Conservation (phyloP, 768 basidiomycete species). For the Scleroderma citrinum region DNA sequence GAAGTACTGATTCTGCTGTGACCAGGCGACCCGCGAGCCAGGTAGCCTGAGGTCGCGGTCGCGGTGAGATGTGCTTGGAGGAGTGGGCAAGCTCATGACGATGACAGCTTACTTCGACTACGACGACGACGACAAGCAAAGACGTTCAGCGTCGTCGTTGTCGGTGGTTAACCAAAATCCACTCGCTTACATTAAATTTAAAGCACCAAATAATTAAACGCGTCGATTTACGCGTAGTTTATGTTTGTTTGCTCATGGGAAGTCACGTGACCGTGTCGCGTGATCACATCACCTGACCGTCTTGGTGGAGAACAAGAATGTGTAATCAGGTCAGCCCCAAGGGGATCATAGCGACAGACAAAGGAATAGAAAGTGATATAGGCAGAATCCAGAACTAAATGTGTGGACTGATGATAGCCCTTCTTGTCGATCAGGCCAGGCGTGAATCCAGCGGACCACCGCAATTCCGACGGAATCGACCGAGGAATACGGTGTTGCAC, state of each 20-base stretch:
- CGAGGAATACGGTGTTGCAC: no score
- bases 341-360: no score
- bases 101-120: constrained; percentile 4
- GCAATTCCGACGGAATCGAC: no score
- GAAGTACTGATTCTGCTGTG: constrained; percentile 45
- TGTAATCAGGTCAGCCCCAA: no score
- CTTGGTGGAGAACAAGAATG: no score
- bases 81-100: constrained; percentile 50
- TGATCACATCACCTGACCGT: no score
- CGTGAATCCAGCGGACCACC: no score
- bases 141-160: not conserved
- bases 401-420: no score
- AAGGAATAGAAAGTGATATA: no score
- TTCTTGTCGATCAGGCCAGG: no score
- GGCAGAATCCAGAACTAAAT: no score
- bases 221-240: not conserved
- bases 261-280: not conserved
- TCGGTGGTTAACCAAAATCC: not conserved
- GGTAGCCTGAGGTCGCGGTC: constrained; percentile 48
- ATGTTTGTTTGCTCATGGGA: not conserved
- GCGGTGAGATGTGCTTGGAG: constrained; percentile 50
- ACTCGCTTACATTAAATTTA: not conserved
- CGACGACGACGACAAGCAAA: constrained; percentile 8
- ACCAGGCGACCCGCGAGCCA: constrained; percentile 44
- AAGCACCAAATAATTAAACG: not conserved